phyloP scores from a whole-genome alignment of 164 flowering plant species.

The Stephania japonica region DNA sequence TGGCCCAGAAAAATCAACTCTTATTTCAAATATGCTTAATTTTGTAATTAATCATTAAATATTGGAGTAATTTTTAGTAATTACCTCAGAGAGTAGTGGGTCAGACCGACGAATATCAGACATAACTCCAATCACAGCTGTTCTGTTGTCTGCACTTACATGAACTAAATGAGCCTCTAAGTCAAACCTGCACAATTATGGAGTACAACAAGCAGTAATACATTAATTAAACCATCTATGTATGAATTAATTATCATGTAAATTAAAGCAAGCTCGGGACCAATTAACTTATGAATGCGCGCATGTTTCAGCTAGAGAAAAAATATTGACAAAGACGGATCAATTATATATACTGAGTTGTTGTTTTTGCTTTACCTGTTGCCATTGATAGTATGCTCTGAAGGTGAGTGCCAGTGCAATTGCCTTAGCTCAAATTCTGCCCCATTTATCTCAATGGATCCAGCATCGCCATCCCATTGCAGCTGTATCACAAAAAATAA shows the following conservation, averaged over 20 bases:
- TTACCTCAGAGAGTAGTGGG: conserved; percentile 44
- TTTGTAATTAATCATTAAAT: too few relatives aligned
- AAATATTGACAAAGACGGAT: too few relatives aligned
- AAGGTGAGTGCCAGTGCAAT: conserved; percentile 65
- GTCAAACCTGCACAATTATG: conserved; percentile 28
- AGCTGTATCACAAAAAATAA: conserved; percentile 24
- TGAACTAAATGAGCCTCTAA: conserved; percentile 66
- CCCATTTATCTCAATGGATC: conserved; percentile 36
- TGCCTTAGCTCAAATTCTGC: conserved; percentile 35
- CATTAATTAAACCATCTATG: not conserved
- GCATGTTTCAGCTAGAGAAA: not conserved
- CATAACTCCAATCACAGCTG: conserved; percentile 43
- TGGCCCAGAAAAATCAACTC: too few relatives aligned
- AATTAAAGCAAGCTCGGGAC: not conserved
- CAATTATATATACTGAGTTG: not conserved
- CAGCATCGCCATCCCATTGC: conserved; percentile 39
- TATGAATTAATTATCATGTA: too few relatives aligned
- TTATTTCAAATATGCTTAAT: too few relatives aligned
- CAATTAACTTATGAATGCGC: not conserved
- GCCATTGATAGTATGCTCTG: conserved; percentile 59
- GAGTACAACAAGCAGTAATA: not conserved
- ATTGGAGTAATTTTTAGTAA: too few relatives aligned
- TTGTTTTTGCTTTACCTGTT: conserved; percentile 22
- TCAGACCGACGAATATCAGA: conserved; percentile 45
- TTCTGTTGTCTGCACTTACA: conserved; percentile 22